Conservation (phyloP, 2,329 filamentous ascomycete species). For the Sporothrix curviconia region DNA sequence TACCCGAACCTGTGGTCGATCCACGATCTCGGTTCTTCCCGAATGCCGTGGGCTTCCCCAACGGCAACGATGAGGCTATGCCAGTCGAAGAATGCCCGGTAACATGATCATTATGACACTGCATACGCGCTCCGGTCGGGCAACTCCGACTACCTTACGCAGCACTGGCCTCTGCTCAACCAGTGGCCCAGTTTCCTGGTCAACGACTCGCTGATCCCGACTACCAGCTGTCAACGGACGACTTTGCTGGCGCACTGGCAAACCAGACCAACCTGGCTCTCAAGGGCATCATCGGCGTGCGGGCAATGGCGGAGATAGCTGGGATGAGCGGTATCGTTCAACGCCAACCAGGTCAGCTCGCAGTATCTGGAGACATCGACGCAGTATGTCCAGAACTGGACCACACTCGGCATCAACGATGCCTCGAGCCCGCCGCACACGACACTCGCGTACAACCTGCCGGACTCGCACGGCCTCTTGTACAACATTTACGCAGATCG, state of each 20-base stretch:
- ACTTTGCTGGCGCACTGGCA: constrained; percentile 62
- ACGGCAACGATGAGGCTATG: constrained; percentile 65
- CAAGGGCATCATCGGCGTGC: constrained; percentile 73
- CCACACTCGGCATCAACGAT: constrained; percentile 60
- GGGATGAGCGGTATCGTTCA: constrained; percentile 50
- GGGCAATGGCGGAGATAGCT: constrained; percentile 67
- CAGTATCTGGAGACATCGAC: constrained; percentile 15
- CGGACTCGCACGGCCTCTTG: constrained; percentile 46
- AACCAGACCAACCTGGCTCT: constrained; percentile 69
- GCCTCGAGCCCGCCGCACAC: constrained; percentile 58
- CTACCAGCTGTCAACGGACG: constrained; percentile 69
- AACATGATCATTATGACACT: constrained; percentile 65
- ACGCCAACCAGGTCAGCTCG: constrained; percentile 23
- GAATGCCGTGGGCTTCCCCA: constrained; percentile 63
- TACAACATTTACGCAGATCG: constrained; percentile 82
- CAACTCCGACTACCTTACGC: constrained; percentile 38
- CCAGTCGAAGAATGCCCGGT: constrained; percentile 65
- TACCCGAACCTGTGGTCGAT: constrained; percentile 75
- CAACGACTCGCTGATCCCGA: constrained; percentile 62
- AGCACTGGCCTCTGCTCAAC: constrained; percentile 62
- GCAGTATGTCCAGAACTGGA: constrained; percentile 67
- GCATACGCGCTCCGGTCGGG: constrained; percentile 52
- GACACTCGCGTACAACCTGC: constrained; percentile 71
- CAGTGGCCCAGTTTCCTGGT: constrained; percentile 71
- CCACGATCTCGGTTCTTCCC: constrained; percentile 71